A percentile compares a stretch with the other conserved stretches of the same genome.
phyloP scores from a whole-genome alignment of 495 filamentous ascomycete genomes.

The Penicillium paradoxum region DNA sequence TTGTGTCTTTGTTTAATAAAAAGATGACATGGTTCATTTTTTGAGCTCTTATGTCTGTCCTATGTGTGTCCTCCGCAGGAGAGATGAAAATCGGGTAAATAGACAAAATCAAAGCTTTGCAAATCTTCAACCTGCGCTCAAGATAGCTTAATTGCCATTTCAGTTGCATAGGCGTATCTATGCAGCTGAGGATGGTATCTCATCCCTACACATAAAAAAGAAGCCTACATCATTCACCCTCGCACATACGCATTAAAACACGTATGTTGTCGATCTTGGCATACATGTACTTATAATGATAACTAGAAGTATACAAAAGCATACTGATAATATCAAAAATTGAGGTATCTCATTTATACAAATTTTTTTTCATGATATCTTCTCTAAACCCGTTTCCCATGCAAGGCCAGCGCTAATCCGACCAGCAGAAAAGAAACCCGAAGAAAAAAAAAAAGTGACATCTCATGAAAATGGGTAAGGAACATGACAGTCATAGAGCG shows the following conservation, averaged over 20 bases:
- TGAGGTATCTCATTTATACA: slow-evolving; percentile 28
- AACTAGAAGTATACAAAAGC: no score
- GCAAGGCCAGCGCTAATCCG: slow-evolving; percentile 38
- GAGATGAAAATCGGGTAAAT: slow-evolving; percentile 24
- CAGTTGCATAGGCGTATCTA: no score
- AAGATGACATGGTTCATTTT: slow-evolving; percentile 32
- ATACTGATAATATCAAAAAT: not conserved
- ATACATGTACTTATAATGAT: no score
- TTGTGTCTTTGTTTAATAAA: slow-evolving; percentile 39
- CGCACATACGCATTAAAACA: no score
- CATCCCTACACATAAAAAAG: no score
- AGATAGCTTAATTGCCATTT: no score
- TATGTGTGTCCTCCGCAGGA: slow-evolving; percentile 7
- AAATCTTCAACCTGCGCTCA: slow-evolving; percentile 13
- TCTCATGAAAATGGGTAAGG: slow-evolving; percentile 6
- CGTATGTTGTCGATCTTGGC: no score
- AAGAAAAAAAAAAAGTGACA: slow-evolving; percentile 17
- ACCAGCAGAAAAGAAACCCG: slow-evolving; percentile 31
- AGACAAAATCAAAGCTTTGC: slow-evolving; percentile 28
- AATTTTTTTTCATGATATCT: slow-evolving; percentile 20
- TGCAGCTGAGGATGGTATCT: no score
- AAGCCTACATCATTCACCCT: no score
- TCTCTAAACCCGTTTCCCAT: slow-evolving; percentile 27
- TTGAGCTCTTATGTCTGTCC: slow-evolving; percentile 15
- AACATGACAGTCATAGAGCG: slow-evolving; percentile 25